These are phyloP conservation scores for Penicillium sclerotigenum DNA, from an alignment of 2,329 filamentous ascomycete genomes.

Conservation along the genomic window DNA sequence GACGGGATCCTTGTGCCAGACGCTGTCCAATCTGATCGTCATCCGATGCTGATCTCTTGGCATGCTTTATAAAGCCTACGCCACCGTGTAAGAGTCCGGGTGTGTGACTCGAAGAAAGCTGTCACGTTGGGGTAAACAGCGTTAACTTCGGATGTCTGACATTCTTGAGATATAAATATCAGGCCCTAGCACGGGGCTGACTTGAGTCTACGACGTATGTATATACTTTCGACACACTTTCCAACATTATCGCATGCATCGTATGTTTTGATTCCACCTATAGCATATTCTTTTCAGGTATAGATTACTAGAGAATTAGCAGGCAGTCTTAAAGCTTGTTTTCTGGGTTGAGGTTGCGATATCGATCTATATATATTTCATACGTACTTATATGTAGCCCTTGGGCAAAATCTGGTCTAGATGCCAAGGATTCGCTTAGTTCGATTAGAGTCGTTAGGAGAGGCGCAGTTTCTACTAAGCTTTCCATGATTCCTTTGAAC, in stretches of 20 bases:
- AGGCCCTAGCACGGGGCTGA: background rate
- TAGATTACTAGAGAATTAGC: too few relatives aligned
- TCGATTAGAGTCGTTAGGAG: too few relatives aligned
- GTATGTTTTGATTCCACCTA: too few relatives aligned
- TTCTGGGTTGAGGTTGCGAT: background rate
- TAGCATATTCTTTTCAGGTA: too few relatives aligned
- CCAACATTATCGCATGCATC: too few relatives aligned
- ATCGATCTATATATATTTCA: background rate
- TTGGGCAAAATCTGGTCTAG: background rate
- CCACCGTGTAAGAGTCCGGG: background rate
- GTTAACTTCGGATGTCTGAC: background rate
- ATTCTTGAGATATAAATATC: background rate
- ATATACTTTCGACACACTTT: too few relatives aligned
- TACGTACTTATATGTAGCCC: too few relatives aligned
- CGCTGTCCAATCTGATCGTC: background rate
- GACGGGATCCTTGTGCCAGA: background rate
- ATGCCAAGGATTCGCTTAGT: too few relatives aligned
- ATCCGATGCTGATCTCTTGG: conserved; percentile 8
- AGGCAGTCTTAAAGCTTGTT: background rate
- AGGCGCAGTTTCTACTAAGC: background rate
- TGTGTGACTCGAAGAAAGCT: background rate
- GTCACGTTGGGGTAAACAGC: background rate
- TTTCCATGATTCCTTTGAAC: background rate
- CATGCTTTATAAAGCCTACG: background rate
- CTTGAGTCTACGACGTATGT: too few relatives aligned